A percentile compares a stretch with the other conserved stretches of the same genome.
Evolutionary conservation across 768 basidiomycete species (phyloP).

Genomic region (Auriscalpium microsporum): DNA sequence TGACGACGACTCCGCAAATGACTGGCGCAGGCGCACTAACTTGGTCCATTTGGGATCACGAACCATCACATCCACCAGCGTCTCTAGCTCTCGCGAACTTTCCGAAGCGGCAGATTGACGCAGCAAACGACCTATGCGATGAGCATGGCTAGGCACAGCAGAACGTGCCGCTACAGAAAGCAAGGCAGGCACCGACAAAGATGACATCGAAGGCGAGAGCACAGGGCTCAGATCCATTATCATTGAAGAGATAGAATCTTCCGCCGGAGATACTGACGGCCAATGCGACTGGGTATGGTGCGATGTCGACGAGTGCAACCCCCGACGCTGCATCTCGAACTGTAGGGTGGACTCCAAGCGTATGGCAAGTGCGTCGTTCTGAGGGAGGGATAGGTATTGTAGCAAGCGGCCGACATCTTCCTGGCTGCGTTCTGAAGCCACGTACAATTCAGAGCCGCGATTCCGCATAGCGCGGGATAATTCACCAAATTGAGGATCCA

Average conservation of each 20-base stretch:
- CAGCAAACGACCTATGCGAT: constrained; percentile 3
- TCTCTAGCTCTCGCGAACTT: not conserved
- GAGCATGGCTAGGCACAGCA: constrained; percentile 6
- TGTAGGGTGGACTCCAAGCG: not conserved
- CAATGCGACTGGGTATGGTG: not conserved
- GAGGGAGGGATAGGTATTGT: constrained; percentile 6
- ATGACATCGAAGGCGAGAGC: not conserved
- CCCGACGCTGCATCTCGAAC: constrained; percentile 11
- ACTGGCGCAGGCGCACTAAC: constrained; percentile 1
- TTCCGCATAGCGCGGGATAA: constrained; percentile 98
- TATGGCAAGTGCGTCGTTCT: not conserved
- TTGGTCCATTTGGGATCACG: constrained; percentile 1
- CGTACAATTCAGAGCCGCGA: constrained; percentile 82
- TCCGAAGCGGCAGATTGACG: constrained; percentile 6
- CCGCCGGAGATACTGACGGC: not conserved
- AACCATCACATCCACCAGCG: constrained; percentile 2
- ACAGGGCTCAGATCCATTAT: not conserved
- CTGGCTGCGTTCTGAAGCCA: constrained; percentile 12
- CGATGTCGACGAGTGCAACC: not conserved
- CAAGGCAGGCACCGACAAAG: not conserved
- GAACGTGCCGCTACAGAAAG: constrained; percentile 6
- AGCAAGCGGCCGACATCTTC: constrained; percentile 9
- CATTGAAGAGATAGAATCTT: not conserved
- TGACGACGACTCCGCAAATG: not conserved
- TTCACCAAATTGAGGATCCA: constrained; percentile 88